Base-by-base conservation (phyloP, 1,139 yeast genomes). In the Blastobotrys persicus region DNA sequence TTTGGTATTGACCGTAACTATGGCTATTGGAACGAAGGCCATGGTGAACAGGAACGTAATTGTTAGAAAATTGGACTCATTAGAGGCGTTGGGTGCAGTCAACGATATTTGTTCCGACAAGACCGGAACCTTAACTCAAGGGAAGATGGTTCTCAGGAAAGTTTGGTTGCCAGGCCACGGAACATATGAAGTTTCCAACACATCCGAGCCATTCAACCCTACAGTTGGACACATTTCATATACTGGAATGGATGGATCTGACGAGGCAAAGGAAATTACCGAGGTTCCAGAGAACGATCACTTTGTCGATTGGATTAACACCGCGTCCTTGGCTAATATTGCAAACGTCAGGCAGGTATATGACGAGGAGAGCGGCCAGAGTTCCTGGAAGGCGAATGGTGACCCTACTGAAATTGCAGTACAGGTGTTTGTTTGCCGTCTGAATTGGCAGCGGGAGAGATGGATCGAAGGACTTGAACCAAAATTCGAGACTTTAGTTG, bases 371-470 rank as follows among this genome's bases (percentile, higher is more conserved):
- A 62, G 70, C 40, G 60, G 61, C 23, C 63, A 64, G 9, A 51
- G 57, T 13, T 70, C 68, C 16, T 86, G 92, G 92, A 79, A 79
- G 59, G 88, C 88, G n/a, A 83, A 81, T 60, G 95, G 94, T 48
- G 95, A 86, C 63, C 89, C 95, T 35, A 86, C 95, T 2, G 95
- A 86, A 67, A 80, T 84, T 60, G 92, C 95, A 12, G 82, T 86
- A 54, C 87, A 85, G 61, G 89, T 86, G 0, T 85, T 85, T 63
- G 76, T 80, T 14, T 69, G 79, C 35, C 74, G 92, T 55, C 66
- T 82, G 42, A 77, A 76, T 23, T 75, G 66, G 59, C 71, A 72
- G 9, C 74, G 88, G 57, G 70, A 71, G 6, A 61, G 61, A 1
- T 60, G 79, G 46, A 69, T 73, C 16, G 73, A 70, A n/a, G 67